Evolutionary conservation across 441 rosid species (phyloP), one percentile per base, ranked within the genome.

Genomic region (Melastoma candidum): DNA sequence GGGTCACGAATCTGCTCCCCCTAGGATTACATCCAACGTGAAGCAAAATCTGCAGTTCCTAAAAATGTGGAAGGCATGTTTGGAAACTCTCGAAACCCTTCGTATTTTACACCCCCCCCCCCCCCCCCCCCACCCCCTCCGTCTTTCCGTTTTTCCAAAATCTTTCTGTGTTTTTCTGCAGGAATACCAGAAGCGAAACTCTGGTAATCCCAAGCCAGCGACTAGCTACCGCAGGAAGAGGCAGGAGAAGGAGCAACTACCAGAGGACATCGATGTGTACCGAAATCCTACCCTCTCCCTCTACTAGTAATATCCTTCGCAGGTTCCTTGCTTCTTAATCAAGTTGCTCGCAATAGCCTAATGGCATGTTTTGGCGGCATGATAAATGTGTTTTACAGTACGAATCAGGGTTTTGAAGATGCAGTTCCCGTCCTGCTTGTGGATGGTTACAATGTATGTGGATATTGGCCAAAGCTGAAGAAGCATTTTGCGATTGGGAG

Each of bases 391-490:
- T 65, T 76, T 66, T 69, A 69, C 83, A 90, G 97, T 74, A 87
- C 87, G 58, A 78, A 77, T 68, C 96, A 77, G 70, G 81, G 77
- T 32, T 12, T 85, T 24, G 80, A 72, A 7, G 71, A 68, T 63
- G 85, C 82, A 13, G 73, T 77, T 49, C 98, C 98, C 1, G 95
- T 90, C 53, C 67, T 90, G 78, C 98, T 90, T 12, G 88, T 90
- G 70, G 98, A 90, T 57, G 98, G 96, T 51, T 90, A 90, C 69
- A 92, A 92, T 67, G 89, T 92, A 36, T 92, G 98, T 71, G 96
- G 96, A 49, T 85, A 80, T 58, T 92, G 98, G 98, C 39, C 70
- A 26, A 92, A 87, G 71, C 69, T 92, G 63, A 92, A 85, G 82
- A 87, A 87, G 60, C 89, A 85, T 79, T 92, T 87, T 63, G 48